Evolutionary conservation across 1,284 basidiomycete species (phyloP), one percentile per base, ranked within the genome.

Genomic region (Heliocybe sulcata): DNA sequence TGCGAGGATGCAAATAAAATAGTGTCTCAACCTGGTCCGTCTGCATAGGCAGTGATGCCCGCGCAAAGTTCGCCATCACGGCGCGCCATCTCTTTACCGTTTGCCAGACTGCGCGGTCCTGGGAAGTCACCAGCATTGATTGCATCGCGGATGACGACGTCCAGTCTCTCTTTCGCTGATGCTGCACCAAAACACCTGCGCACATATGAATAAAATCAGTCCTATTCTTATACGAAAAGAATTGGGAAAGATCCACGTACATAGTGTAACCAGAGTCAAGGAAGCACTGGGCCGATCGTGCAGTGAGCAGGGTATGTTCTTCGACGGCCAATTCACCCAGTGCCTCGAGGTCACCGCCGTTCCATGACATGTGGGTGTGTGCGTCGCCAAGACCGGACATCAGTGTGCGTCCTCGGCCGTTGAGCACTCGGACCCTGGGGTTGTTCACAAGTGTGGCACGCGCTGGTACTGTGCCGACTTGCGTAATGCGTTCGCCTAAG

Each of bases 81-180:
- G 1, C 66, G 68, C 9, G 69, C 69, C 61, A 70, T 66, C 65
- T 69, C 66, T 42, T 68, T 63, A 11, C 62, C 67, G 53, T 57
- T 64, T 1, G 67, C 67, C 2, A 70, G 67, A 55, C 59, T 68
- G 14, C 67, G 64, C 48, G 67, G 67, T 0, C 67, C 67, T 1
- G 67, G 68, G 38, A 69, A 61, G 8, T 68, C 60, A 26, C 68
- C 66, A 0, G 63, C 59, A 10, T 64, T 62, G 50, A 69, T 69
- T 3, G 68, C 65, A 16, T 71, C 59, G 19, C 69, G 65, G 27
- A 69, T 10, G 20, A 63, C 68, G 35, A 63, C 45, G 33, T 69
- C 67, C 54, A 69, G 56, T 8, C 65, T 64, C 8, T 60, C 64
- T 55, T 56, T 69, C 2, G 69, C 67, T 10, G 69, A 56, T 12